phyloP scores from a whole-genome alignment of 2,329 filamentous ascomycete species.

The Ophiostoma sp. region DNA sequence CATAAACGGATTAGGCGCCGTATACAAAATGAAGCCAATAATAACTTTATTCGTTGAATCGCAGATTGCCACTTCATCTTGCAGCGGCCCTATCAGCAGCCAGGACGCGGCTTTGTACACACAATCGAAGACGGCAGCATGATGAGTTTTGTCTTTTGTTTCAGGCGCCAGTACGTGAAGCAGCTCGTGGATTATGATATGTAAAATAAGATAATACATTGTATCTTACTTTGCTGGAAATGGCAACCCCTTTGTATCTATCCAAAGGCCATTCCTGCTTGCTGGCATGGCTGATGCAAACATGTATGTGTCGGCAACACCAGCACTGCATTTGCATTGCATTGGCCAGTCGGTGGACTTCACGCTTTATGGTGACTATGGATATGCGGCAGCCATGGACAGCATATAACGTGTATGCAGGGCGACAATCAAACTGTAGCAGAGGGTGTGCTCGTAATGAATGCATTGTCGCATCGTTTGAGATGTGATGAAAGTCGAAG shows the following conservation, averaged over 20 bases:
- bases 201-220: not conserved
- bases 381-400: not conserved
- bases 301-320: not conserved
- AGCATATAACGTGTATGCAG: not conserved
- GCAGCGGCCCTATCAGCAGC: not conserved
- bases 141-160: too few species aligned
- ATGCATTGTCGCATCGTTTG: not conserved
- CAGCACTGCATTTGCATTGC: conserved; percentile 3
- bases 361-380: not conserved
- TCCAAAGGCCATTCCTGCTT: too few species aligned
- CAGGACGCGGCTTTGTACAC: not conserved
- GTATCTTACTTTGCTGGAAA: not conserved
- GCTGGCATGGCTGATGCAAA: not conserved
- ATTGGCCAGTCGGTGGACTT: conserved; percentile 1
- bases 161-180: too few species aligned
- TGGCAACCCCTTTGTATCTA: not conserved
- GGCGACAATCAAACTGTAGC: not conserved
- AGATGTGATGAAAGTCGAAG: not conserved
- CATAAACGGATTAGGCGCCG: not conserved
- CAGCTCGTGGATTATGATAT: too few species aligned
- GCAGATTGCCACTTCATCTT: too few species aligned
- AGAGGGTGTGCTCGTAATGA: not conserved
- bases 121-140: too few species aligned
- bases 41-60: too few species aligned
- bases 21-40: not conserved